A percentile compares a stretch with the other conserved stretches of the same genome.
phyloP scores from a whole-genome alignment of 2,329 filamentous ascomycete genomes.

The Aspergillus pseudoviridinutans region DNA sequence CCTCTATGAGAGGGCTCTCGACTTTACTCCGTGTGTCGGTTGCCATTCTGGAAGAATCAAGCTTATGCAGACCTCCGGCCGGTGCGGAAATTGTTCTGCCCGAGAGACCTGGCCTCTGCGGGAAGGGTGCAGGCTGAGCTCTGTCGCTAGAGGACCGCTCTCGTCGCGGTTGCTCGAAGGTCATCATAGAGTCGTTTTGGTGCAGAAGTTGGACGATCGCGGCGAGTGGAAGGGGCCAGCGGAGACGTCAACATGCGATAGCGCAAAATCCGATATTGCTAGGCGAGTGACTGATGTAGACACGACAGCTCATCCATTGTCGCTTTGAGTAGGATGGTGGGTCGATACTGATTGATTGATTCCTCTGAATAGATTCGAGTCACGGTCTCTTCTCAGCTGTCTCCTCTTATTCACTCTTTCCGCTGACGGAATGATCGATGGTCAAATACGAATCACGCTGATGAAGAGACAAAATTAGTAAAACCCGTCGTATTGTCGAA shows the following conservation, averaged over 20 bases:
- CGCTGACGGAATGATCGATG: neutral
- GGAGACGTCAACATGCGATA: conserved; percentile 18
- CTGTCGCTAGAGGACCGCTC: conserved; percentile 32
- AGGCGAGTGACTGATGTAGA: conserved; percentile 24
- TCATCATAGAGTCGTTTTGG: conserved; percentile 18
- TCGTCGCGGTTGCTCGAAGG: conserved; percentile 24
- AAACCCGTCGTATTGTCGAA: neutral
- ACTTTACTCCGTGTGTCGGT: conserved; percentile 15
- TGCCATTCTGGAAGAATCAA: conserved; percentile 20
- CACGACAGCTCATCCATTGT: conserved; percentile 33
- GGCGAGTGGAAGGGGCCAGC: conserved; percentile 12
- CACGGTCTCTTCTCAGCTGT: neutral
- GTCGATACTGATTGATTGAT: conserved; percentile 2
- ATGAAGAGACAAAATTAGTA: neutral
- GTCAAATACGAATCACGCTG: neutral
- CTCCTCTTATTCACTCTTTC: neutral
- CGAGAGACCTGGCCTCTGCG: conserved; percentile 29
- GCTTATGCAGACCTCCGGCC: conserved; percentile 24
- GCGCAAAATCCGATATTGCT: conserved; percentile 23
- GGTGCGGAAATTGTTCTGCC: conserved; percentile 35
- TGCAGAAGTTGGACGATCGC: conserved; percentile 9
- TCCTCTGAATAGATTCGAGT: neutral
- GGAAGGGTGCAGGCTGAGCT: conserved; percentile 21
- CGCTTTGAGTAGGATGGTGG: conserved; percentile 16
- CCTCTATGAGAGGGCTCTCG: conserved; percentile 26